A percentile compares a stretch with the other conserved stretches of the same genome.
phyloP scores from a whole-genome alignment of 2,329 filamentous ascomycete genomes.

The Penicillium sp. region DNA sequence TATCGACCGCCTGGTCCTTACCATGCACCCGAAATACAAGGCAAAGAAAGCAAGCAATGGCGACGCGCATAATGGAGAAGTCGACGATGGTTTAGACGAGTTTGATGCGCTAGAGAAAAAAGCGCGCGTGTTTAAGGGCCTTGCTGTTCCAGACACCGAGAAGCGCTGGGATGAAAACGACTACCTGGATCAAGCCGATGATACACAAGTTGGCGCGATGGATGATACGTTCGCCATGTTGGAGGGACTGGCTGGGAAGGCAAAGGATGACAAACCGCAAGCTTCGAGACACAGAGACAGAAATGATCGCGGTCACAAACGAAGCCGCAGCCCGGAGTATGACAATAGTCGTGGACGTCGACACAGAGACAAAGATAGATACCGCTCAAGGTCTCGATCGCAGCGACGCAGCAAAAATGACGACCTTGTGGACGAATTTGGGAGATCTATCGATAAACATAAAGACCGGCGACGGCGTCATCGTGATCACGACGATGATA shows the following conservation, averaged over 20 bases:
- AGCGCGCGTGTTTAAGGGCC: constrained; percentile 83
- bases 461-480: constrained; percentile 37
- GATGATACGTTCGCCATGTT: constrained; percentile 91
- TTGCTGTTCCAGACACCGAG: constrained; percentile 80
- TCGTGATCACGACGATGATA: constrained; percentile 55
- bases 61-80: constrained; percentile 40
- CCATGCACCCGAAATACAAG: constrained; percentile 90
- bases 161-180: constrained; percentile 55
- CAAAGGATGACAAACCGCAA: constrained; percentile 41
- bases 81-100: constrained; percentile 46
- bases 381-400: constrained; percentile 56
- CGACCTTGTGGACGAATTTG: constrained; percentile 62
- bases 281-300: constrained; percentile 34
- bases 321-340: constrained; percentile 54
- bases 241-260: constrained; percentile 77
- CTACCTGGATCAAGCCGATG: constrained; percentile 35
- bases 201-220: constrained; percentile 64
- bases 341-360: constrained; percentile 51
- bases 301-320: constrained; percentile 47
- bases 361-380: constrained; percentile 41
- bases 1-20: constrained; percentile 82
- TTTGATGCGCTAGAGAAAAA: constrained; percentile 64
- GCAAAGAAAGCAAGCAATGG: constrained; percentile 44
- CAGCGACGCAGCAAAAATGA: constrained; percentile 43
- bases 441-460: constrained; percentile 47